Conservation (phyloP, 2,329 filamentous ascomycete genomes). For the Fusarium scirpi region DNA sequence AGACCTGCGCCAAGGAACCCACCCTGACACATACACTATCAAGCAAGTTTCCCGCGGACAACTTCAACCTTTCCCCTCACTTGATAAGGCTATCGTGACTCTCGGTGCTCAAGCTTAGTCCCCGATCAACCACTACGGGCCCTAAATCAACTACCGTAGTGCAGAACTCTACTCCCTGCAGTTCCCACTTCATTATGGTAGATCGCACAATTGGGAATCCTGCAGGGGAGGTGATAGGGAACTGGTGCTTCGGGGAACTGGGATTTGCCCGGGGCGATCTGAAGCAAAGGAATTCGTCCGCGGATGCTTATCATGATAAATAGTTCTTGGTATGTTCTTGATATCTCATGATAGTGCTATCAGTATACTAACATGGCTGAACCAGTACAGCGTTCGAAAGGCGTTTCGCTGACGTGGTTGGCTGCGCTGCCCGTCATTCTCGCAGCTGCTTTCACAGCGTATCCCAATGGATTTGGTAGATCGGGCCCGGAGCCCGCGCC, state of each 20-base stretch:
- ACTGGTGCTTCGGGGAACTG: constrained; percentile 16
- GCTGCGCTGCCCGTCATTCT: constrained; percentile 36
- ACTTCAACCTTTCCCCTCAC: constrained; percentile 1
- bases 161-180: constrained; percentile 3
- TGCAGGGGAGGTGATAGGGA: constrained; percentile 37
- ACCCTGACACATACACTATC: not conserved
- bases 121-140: constrained; percentile 24
- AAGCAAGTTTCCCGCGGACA: constrained; percentile 38
- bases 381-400: constrained; percentile 7
- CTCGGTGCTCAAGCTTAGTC: constrained; percentile 28
- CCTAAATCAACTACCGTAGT: constrained; percentile 41
- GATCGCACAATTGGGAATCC: not conserved
- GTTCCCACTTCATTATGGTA: constrained; percentile 12
- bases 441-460: constrained; percentile 23
- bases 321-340: constrained; percentile 1
- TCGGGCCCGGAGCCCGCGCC: constrained; percentile 17
- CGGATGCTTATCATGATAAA: constrained; percentile 29
- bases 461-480: constrained; percentile 17
- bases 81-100: constrained; percentile 25
- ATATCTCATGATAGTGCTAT: not conserved
- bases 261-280: not conserved
- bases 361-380: constrained; percentile 24
- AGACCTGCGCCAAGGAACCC: not conserved
- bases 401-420: constrained; percentile 30
- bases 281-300: not conserved